Conservation (phyloP, 495 filamentous ascomycete genomes). For the Apodospora peruviana region DNA sequence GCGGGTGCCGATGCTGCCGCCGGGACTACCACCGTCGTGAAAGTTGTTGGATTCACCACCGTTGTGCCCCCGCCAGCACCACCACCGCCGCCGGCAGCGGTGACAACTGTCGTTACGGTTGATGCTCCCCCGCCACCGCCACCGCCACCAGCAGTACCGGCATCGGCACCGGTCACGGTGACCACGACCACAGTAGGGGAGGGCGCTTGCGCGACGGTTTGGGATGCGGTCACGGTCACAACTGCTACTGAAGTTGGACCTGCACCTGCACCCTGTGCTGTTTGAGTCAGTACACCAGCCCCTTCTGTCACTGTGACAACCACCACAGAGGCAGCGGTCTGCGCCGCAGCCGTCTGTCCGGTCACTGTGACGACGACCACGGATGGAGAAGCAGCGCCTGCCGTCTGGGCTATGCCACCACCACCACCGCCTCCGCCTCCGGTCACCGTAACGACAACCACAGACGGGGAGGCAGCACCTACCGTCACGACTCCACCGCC, state of each 20-base stretch:
- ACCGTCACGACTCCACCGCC: neutral
- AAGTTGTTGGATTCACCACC: no score
- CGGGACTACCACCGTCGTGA: neutral
- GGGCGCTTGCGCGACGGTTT: neutral
- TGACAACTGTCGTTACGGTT: neutral
- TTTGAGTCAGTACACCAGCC: no score
- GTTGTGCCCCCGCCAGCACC: neutral
- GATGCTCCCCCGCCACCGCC: no score
- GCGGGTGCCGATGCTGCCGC: neutral
- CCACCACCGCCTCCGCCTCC: no score
- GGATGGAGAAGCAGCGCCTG: neutral
- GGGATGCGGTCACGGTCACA: neutral
- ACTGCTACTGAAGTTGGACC: neutral
- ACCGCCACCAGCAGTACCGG: neutral
- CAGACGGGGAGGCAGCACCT: no score
- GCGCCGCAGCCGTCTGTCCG: neutral
- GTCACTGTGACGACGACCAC: neutral
- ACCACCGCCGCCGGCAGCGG: neutral
- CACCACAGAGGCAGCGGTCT: neutral
- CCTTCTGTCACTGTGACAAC: no score
- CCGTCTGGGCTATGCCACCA: neutral
- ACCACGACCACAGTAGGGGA: neutral
- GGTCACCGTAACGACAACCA: neutral
- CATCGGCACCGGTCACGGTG: neutral
- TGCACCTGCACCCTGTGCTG: no score